phyloP scores from a whole-genome alignment of 1,284 basidiomycete species.

The Heterobasidion occidentale region DNA sequence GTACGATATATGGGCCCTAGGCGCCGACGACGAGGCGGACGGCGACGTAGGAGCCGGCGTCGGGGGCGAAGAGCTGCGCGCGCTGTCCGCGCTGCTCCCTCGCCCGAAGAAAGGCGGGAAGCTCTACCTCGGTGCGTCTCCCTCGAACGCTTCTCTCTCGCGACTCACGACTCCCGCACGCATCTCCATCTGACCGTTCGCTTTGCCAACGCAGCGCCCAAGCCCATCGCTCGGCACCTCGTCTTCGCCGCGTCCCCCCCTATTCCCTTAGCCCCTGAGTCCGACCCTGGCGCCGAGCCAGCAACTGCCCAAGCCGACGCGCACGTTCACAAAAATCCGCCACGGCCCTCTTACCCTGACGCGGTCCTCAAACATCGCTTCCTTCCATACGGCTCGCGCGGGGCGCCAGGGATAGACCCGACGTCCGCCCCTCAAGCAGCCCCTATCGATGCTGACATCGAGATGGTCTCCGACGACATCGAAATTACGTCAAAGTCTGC shows the following conservation, averaged over 20 bases:
- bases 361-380: constrained; percentile 58
- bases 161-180: too few species aligned
- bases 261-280: constrained; percentile 9
- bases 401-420: constrained; percentile 5
- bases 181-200: not conserved
- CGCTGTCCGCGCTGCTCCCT: constrained; percentile 55
- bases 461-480: not conserved
- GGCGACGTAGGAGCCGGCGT: constrained; percentile 11
- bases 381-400: constrained; percentile 42
- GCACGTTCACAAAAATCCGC: constrained; percentile 35
- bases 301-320: too few species aligned
- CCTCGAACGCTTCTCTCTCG: too few species aligned
- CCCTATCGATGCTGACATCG: not conserved
- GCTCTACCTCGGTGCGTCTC: constrained; percentile 44
- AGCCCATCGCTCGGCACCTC: constrained; percentile 47
- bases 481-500: constrained; percentile 6
- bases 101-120: constrained; percentile 50
- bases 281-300: constrained; percentile 14
- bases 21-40: constrained; percentile 13
- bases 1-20: constrained; percentile 58
- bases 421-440: constrained; percentile 17
- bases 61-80: constrained; percentile 56
- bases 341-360: constrained; percentile 48
- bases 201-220: constrained; percentile 36
- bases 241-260: constrained; percentile 45